Evolutionary conservation across 306 rosid species (phyloP).

Genomic region (Echinosophora koreensis): DNA sequence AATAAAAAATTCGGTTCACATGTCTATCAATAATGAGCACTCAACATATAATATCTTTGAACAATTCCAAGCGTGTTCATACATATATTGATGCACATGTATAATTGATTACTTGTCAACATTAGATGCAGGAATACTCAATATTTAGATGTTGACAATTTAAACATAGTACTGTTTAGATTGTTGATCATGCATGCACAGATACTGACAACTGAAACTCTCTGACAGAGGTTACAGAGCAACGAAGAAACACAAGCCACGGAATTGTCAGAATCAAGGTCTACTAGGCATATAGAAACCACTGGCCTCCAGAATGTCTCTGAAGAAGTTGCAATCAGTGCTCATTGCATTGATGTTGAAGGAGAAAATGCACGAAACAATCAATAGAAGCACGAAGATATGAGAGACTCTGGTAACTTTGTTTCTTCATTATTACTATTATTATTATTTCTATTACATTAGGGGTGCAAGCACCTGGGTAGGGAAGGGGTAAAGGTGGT

Average conservation of each 20-base stretch:
- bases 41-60: neutral
- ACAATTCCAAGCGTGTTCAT: neutral
- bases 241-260: conserved; percentile 48
- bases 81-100: neutral
- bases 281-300: conserved; percentile 46
- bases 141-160: neutral
- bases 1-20: neutral
- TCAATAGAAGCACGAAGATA: conserved; percentile 36
- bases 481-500: neutral
- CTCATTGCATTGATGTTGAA: conserved; percentile 46
- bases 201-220: conserved; percentile 40
- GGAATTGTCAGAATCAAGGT: conserved; percentile 47
- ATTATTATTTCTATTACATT: neutral
- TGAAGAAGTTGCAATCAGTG: conserved; percentile 47
- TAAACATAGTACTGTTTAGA: conserved; percentile 4
- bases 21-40: neutral
- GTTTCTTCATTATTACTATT: neutral
- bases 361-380: conserved; percentile 41
- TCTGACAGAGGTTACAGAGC: conserved; percentile 45
- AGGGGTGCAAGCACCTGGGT: conserved; percentile 2
- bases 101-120: conserved; percentile 14
- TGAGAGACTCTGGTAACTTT: conserved; percentile 39
- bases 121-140: conserved; percentile 4
- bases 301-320: conserved; percentile 41
- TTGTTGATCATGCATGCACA: conserved; percentile 34